Percentiles rank a stretch among this genome's conserved stretches.
Evolutionary conservation across 202 grass and related monocot species (phyloP).

Genomic region (Setaria viridis): DNA sequence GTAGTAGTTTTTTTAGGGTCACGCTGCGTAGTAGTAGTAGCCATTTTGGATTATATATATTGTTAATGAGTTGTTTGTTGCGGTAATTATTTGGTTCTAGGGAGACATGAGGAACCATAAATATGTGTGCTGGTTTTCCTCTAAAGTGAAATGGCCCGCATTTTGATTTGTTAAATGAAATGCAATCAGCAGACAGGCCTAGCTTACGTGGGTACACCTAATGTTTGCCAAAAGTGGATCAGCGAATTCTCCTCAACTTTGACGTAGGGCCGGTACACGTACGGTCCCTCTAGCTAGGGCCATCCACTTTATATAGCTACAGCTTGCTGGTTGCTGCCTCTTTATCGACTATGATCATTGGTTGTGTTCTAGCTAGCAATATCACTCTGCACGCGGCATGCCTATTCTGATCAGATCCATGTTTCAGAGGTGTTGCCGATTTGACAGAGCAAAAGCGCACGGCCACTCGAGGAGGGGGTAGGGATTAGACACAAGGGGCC

Average conservation of each 20-base stretch:
- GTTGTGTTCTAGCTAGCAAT: not conserved
- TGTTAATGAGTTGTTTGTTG: not conserved
- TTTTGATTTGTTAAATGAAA: not conserved
- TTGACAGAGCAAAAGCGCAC: slow-evolving; percentile 31
- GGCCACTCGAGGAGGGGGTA: not conserved
- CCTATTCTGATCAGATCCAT: slow-evolving; percentile 7
- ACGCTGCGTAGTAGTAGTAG: too few relatives aligned
- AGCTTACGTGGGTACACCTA: slow-evolving; percentile 6
- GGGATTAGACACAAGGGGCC: not conserved
- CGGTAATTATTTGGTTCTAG: not conserved
- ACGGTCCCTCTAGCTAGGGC: not conserved
- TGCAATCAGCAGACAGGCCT: slow-evolving; percentile 1
- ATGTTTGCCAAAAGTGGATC: slow-evolving; percentile 20
- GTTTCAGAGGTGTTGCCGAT: not conserved
- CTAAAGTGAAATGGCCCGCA: not conserved
- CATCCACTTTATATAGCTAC: slow-evolving; percentile 2
- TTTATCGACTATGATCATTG: not conserved
- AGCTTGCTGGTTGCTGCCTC: slow-evolving; percentile 19
- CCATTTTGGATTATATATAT: not conserved
- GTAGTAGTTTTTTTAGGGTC: too few relatives aligned
- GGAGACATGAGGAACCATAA: not conserved
- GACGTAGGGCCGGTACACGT: not conserved
- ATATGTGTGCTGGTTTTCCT: not conserved
- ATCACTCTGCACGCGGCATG: not conserved
- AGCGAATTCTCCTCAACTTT: not conserved